Percentiles rank a stretch among this genome's conserved stretches.
phyloP scores from a whole-genome alignment of 371 early-diverging fungal genomes.

The Mortierella sp. region DNA sequence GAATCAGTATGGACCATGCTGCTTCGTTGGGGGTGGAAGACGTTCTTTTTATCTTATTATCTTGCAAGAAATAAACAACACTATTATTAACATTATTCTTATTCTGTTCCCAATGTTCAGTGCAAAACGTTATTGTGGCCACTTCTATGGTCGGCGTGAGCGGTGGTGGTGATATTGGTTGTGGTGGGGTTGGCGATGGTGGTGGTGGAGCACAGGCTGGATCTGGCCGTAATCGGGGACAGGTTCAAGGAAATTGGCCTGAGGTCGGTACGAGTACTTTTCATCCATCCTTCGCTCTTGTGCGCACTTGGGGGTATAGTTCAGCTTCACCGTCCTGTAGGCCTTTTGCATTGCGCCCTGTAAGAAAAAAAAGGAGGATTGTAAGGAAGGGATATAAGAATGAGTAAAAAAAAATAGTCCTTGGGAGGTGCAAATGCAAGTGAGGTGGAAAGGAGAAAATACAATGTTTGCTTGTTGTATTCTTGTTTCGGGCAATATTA shows the following conservation, averaged over 20 bases:
- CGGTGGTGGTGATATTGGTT: background rate
- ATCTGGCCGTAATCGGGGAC: slow-evolving; percentile 43
- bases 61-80: too few relatives aligned
- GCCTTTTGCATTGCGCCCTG: slow-evolving; percentile 26
- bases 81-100: too few relatives aligned
- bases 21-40: too few relatives aligned
- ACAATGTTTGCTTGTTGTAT: background rate
- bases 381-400: background rate
- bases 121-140: too few relatives aligned
- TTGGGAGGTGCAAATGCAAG: too few relatives aligned
- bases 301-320: slow-evolving; percentile 32
- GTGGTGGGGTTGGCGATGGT: too few relatives aligned
- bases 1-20: too few relatives aligned
- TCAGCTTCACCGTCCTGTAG: slow-evolving; percentile 30
- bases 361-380: background rate
- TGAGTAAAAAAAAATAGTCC: background rate
- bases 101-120: too few relatives aligned
- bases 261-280: slow-evolving; percentile 48
- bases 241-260: slow-evolving; percentile 35
- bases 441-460: background rate
- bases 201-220: slow-evolving; percentile 11
- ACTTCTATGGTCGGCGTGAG: background rate
- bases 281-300: slow-evolving; percentile 35
- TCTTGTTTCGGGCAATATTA: background rate
- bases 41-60: too few relatives aligned